Percentiles rank a stretch among this genome's conserved stretches.
phyloP scores from a whole-genome alignment of 352 stramenopile species.

The Phytophthora fragariae region DNA sequence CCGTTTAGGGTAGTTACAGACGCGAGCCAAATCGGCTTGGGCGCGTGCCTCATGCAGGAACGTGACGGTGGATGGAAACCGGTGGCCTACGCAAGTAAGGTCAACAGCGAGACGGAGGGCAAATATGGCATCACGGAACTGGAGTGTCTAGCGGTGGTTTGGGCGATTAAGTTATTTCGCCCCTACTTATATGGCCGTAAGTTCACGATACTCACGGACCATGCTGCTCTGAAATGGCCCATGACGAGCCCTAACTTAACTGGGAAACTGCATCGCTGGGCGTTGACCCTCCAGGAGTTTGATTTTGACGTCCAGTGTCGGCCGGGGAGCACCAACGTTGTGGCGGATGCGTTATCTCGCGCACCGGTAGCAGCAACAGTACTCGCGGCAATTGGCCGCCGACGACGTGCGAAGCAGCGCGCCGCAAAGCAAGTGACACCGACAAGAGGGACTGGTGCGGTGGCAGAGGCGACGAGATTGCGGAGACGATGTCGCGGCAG shows the following conservation, averaged over 20 bases:
- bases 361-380: background rate
- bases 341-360: constrained; percentile 24
- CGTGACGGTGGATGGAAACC: background rate
- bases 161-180: background rate
- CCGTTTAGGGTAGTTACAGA: background rate
- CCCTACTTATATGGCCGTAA: background rate
- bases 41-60: constrained; percentile 3
- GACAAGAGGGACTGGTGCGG: too few species aligned
- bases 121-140: background rate
- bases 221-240: background rate
- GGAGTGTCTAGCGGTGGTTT: background rate
- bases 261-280: constrained; percentile 22
- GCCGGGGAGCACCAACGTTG: constrained; percentile 13
- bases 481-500: too few species aligned
- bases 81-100: background rate
- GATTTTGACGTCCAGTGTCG: constrained; percentile 24
- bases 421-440: too few species aligned
- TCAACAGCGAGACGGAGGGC: background rate
- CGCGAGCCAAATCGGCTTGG: background rate
- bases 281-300: constrained; percentile 32
- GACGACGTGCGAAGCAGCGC: too few species aligned
- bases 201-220: background rate
- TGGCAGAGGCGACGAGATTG: too few species aligned
- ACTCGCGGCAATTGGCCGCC: background rate
- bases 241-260: constrained; percentile 1